These are phyloP conservation scores for Setaria viridis DNA, from an alignment of 202 grass and related monocot genomes.

Conservation along the genomic window DNA sequence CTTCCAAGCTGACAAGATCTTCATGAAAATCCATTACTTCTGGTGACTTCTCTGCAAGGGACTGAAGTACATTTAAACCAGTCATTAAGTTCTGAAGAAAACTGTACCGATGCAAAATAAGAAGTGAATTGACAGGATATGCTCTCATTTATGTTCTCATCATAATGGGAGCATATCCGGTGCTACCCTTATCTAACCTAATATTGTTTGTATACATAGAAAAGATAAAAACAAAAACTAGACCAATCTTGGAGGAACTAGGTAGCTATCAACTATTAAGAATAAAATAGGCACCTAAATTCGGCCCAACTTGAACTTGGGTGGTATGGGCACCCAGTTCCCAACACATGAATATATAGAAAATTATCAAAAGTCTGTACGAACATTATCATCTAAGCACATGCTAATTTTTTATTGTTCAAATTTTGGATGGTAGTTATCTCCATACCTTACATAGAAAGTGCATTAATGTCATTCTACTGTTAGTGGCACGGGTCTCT, in stretches of 20 bases:
- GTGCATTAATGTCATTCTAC: constrained; percentile 93
- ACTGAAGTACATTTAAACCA: constrained; percentile 69
- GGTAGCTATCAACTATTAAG: background rate
- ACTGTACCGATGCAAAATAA: constrained; percentile 40
- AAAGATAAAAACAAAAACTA: background rate
- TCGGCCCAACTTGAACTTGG: background rate
- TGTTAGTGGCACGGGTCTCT: constrained; percentile 87
- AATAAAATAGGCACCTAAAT: background rate
- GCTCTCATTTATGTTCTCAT: background rate
- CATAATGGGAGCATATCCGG: background rate
- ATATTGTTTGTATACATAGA: background rate
- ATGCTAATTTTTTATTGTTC: background rate
- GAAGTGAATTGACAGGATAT: constrained; percentile 28
- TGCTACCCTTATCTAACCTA: background rate
- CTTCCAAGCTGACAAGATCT: constrained; percentile 86
- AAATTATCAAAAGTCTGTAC: background rate
- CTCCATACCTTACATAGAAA: constrained; percentile 94
- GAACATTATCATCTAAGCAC: background rate
- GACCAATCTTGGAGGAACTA: background rate
- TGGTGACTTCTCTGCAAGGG: constrained; percentile 78
- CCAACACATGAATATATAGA: constrained; percentile 2
- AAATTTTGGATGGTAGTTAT: constrained; percentile 25
- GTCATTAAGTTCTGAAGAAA: constrained; percentile 44
- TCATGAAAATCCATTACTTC: constrained; percentile 85
- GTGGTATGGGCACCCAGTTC: background rate